Percentiles rank a stretch among this genome's conserved stretches.
Evolutionary conservation across 345 rosid species (phyloP).

Genomic region (Mallotus nudiflorus): DNA sequence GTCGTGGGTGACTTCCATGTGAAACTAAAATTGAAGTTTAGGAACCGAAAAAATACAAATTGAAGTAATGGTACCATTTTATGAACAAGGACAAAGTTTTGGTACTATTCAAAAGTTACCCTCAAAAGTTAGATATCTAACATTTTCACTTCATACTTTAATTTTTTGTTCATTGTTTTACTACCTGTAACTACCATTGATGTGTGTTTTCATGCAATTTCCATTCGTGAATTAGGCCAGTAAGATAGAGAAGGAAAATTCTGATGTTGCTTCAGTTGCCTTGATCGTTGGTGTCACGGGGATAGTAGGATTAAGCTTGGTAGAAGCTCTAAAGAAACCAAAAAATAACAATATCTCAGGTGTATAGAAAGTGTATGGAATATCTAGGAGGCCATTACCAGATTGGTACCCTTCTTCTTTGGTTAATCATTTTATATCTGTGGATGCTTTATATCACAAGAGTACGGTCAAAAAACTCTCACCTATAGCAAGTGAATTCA

Average conservation of each 20-base stretch:
- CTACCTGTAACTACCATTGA: too few relatives aligned
- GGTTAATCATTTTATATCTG: not conserved
- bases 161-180: too few relatives aligned
- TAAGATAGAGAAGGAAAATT: not conserved
- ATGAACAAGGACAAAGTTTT: too few relatives aligned
- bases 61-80: too few relatives aligned
- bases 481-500: constrained; percentile 17
- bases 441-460: not conserved
- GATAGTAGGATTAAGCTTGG: constrained; percentile 42
- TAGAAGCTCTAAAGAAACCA: constrained; percentile 33
- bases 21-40: too few relatives aligned
- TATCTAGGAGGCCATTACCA: constrained; percentile 24
- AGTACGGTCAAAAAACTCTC: constrained; percentile 16
- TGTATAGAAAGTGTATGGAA: constrained; percentile 41
- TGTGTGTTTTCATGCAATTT: too few relatives aligned
- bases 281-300: constrained; percentile 44
- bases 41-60: too few relatives aligned
- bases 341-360: not conserved
- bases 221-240: too few relatives aligned
- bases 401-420: constrained; percentile 34
- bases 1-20: too few relatives aligned
- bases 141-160: too few relatives aligned
- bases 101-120: too few relatives aligned
- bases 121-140: too few relatives aligned
- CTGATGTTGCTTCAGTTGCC: constrained; percentile 11